Evolutionary conservation across 208 protist genomes (phyloP).

Genomic region (Sergeia podlipaevii): DNA sequence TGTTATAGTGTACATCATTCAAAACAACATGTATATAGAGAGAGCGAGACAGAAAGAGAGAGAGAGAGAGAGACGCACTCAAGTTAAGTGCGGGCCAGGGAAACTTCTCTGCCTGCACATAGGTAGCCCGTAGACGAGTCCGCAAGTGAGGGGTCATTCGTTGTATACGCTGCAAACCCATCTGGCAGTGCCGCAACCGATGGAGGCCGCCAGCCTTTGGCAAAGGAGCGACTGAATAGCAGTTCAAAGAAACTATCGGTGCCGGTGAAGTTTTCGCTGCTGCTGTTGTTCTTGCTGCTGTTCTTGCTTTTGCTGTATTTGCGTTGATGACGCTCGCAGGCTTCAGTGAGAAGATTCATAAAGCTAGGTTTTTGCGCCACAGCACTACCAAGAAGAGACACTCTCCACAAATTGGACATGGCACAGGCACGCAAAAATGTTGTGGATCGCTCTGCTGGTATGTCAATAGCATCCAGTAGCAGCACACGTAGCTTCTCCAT

Average conservation of each 20-base stretch:
- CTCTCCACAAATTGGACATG: constrained; percentile 30
- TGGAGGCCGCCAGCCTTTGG: constrained; percentile 12
- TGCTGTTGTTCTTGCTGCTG: too few relatives aligned
- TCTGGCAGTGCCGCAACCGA: constrained; percentile 28
- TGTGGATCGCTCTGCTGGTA: constrained; percentile 33
- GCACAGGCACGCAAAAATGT: constrained; percentile 42
- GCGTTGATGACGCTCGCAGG: not conserved
- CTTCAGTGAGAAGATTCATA: not conserved
- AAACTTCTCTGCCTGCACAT: too few relatives aligned
- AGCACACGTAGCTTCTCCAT: constrained; percentile 49
- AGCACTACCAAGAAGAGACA: constrained; percentile 39
- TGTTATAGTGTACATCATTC: not conserved
- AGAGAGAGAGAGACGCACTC: too few relatives aligned
- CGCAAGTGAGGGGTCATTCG: constrained; percentile 61
- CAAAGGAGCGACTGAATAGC: constrained; percentile 11
- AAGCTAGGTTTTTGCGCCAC: constrained; percentile 21
- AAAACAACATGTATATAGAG: constrained; percentile 3
- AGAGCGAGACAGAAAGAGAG: not conserved
- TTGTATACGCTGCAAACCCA: constrained; percentile 50
- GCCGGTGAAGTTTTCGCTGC: not conserved
- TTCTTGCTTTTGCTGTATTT: too few relatives aligned
- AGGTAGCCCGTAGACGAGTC: too few relatives aligned
- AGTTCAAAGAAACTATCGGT: constrained; percentile 27
- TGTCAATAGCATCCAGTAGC: constrained; percentile 54
- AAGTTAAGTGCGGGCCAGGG: too few relatives aligned